These are phyloP conservation scores for Pythium plurisporium DNA, from an alignment of 352 stramenopile species.

Conservation along the genomic window DNA sequence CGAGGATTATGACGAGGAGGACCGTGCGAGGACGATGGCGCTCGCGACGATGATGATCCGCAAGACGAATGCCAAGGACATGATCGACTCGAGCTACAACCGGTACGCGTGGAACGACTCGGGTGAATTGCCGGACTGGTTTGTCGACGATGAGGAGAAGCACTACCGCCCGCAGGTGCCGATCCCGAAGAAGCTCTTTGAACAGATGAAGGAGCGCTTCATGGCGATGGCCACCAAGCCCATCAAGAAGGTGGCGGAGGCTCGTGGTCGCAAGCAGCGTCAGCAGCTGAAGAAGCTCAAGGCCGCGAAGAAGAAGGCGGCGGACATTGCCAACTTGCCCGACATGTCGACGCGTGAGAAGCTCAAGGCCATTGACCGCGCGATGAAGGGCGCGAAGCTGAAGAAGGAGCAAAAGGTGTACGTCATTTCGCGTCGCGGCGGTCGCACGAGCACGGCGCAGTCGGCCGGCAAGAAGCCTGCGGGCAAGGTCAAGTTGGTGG, in stretches of 20 bases:
- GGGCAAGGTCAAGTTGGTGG: slow-evolving; percentile 95
- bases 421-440: slow-evolving; percentile 88
- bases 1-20: slow-evolving; percentile 97
- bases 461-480: slow-evolving; percentile 73
- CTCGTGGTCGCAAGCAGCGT: slow-evolving; percentile 94
- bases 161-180: slow-evolving; percentile 98
- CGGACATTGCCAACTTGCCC: slow-evolving; percentile 92
- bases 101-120: slow-evolving; percentile 99
- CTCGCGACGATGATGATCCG: slow-evolving; percentile 98
- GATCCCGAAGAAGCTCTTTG: slow-evolving; percentile 94
- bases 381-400: slow-evolving; percentile 90
- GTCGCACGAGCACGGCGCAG: slow-evolving; percentile 40
- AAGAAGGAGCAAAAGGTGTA: slow-evolving; percentile 96
- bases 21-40: slow-evolving; percentile 94
- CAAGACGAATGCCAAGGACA: slow-evolving; percentile 95
- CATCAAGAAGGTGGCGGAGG: slow-evolving; percentile 99
- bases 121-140: slow-evolving; percentile 96
- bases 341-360: slow-evolving; percentile 98
- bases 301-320: slow-evolving; percentile 97
- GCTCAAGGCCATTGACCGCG: slow-evolving; percentile 97
- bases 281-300: slow-evolving; percentile 93
- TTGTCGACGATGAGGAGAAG: slow-evolving; percentile 93
- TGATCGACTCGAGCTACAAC: slow-evolving; percentile 99
- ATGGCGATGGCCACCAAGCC: slow-evolving; percentile 95
- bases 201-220: slow-evolving; percentile 97